Conservation (phyloP, 2,329 filamentous ascomycete genomes). For the Stachybotrys echinatus region DNA sequence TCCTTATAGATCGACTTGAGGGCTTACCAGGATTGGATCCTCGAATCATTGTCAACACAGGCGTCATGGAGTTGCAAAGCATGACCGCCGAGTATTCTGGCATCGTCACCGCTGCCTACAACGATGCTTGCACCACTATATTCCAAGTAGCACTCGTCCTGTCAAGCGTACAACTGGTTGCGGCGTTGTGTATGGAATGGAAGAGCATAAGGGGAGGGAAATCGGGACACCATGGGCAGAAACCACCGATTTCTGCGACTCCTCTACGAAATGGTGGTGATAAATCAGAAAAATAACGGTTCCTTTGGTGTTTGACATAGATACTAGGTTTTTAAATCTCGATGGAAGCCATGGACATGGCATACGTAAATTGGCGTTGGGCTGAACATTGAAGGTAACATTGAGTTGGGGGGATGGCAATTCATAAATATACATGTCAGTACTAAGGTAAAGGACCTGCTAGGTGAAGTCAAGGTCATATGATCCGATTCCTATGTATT, state of each 20-base stretch:
- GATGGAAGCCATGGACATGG: no score
- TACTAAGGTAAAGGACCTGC: no score
- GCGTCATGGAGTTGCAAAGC: constrained; percentile 55
- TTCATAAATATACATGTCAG: no score
- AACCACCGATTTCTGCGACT: background rate
- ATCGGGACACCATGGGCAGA: constrained; percentile 3
- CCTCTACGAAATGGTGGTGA: no score
- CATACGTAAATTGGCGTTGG: no score
- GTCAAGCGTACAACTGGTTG: constrained; percentile 49
- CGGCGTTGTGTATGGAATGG: constrained; percentile 59
- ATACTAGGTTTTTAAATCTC: no score
- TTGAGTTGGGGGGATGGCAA: no score
- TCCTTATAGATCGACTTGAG: constrained; percentile 32
- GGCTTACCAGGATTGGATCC: constrained; percentile 38
- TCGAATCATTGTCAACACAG: constrained; percentile 36
- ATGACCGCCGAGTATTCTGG: constrained; percentile 46
- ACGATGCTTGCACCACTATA: constrained; percentile 54
- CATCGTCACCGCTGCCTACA: constrained; percentile 59
- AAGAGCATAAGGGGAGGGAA: constrained; percentile 55
- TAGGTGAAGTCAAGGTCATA: background rate
- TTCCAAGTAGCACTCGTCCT: constrained; percentile 59
- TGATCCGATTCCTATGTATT: no score
- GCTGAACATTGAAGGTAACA: no score
- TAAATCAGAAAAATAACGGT: no score
- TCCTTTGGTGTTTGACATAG: no score